Percentiles rank a stretch among this genome's conserved stretches.
These are phyloP conservation scores for Vigna reflexopilosa DNA, from an alignment of 306 rosid species.

Conservation along the genomic window DNA sequence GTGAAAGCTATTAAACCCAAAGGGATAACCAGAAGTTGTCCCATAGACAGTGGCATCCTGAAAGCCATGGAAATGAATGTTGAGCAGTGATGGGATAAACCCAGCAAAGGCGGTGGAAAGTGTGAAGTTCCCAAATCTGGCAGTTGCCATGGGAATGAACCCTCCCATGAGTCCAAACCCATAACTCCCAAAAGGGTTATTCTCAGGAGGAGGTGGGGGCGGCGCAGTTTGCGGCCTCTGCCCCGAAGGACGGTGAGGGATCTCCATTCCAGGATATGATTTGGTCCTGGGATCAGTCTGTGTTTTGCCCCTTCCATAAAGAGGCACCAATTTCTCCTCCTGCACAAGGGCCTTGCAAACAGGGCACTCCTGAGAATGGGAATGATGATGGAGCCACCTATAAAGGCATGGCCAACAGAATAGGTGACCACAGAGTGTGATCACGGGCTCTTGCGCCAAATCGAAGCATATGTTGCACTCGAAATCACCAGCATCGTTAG, in stretches of 20 bases:
- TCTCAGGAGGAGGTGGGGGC: conserved; percentile 54
- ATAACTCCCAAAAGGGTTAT: conserved; percentile 64
- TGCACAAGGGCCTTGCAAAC: conserved; percentile 87
- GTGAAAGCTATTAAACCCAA: conserved; percentile 68
- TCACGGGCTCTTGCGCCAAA: conserved; percentile 87
- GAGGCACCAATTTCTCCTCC: conserved; percentile 86
- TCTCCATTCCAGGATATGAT: conserved; percentile 73
- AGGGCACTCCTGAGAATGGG: conserved; percentile 92
- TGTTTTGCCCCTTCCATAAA: conserved; percentile 87
- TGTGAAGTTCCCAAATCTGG: conserved; percentile 83
- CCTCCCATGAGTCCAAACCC: conserved; percentile 93
- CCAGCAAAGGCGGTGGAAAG: conserved; percentile 87
- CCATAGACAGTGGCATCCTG: conserved; percentile 93
- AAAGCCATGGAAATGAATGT: conserved; percentile 80
- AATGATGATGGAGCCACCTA: conserved; percentile 91
- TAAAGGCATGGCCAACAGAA: conserved; percentile 97
- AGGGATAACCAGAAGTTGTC: conserved; percentile 79
- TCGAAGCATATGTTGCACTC: conserved; percentile 98
- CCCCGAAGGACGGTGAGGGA: conserved; percentile 82
- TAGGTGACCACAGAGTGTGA: conserved; percentile 90
- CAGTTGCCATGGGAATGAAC: conserved; percentile 78
- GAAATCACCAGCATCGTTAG: conserved; percentile 78
- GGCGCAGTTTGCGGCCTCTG: conserved; percentile 81
- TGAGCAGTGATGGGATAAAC: conserved; percentile 76
- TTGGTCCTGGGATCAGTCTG: conserved; percentile 82